Conservation (phyloP, 2,329 filamentous ascomycete species). For the Diaporthe sp. region DNA sequence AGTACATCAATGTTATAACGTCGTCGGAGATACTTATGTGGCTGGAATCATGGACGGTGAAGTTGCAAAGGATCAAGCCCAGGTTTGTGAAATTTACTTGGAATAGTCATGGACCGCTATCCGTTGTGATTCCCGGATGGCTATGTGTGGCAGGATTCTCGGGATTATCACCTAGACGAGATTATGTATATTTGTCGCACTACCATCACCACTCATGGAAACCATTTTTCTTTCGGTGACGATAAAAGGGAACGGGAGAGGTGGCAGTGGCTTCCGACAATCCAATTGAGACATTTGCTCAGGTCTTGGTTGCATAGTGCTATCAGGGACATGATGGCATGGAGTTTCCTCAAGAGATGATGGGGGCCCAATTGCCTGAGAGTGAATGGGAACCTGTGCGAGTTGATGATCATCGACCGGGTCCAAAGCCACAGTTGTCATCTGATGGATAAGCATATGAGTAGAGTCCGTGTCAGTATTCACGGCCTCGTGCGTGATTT, state of each 20-base stretch:
- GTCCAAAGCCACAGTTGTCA: neutral
- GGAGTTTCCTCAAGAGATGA: neutral
- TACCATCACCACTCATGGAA: neutral
- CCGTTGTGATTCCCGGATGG: neutral
- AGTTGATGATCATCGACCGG: neutral
- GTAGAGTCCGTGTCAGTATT: neutral
- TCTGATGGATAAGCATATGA: neutral
- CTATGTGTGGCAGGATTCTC: too few relatives aligned
- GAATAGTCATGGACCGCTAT: neutral
- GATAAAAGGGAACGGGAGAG: neutral
- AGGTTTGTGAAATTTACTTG: neutral
- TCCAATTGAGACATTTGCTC: neutral
- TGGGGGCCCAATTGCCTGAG: neutral
- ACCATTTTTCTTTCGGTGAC: neutral
- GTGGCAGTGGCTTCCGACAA: neutral
- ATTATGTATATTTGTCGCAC: too few relatives aligned
- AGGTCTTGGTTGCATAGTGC: neutral
- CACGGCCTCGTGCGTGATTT: neutral
- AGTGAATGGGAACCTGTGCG: neutral
- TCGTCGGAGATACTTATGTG: constrained; percentile 6
- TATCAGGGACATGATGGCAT: neutral
- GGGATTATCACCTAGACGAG: too few relatives aligned
- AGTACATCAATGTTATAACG: neutral
- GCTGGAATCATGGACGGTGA: neutral
- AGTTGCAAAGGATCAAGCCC: neutral